Base-by-base conservation (phyloP, 2,329 filamentous ascomycete species). In the Alternaria gansuensis region DNA sequence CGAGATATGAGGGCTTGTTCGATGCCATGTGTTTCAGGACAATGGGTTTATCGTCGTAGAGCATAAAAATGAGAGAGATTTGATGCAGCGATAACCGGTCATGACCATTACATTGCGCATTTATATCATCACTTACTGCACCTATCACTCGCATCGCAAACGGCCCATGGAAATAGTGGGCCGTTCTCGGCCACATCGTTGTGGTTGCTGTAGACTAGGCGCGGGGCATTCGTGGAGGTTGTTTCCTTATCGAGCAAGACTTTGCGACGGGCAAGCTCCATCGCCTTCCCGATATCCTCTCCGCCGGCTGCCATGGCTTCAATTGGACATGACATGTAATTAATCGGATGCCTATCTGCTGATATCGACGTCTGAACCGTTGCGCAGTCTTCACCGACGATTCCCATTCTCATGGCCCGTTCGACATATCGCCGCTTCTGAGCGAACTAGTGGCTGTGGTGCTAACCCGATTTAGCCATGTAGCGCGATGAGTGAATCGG, bases 1-100 rank as follows among this genome's bases (percentile, higher is more conserved):
- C 75, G 41, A 75, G 67, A 34, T 74, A 74, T 29, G 72, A 74
- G 17, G 69, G 66, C 51, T 69, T 71, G 62, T 57, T 55, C n/a
- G 70, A 57, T 54, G 71, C 62, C 71, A 74, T 75, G 59, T 64
- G 64, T 54, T 64, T 52, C 56, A 62, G 29, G 49, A 62, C 58
- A 61, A 60, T 58, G 14, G 45, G 40, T 17, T 68, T 65, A 21
- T 62, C 51, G 46, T 59, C 59, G 58, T 64, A 65, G 40, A 59
- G 58, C 59, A 60, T 59, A 51, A 28, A 63, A 53, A 48, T 40
- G 49, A 24, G 52, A 56, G 45, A 57, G 48, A 21, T 54, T 56
- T 59, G 54, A 48, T 45, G 43, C 54, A 58, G 46, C 57, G 51
- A 54, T 64, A 49, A 63, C 43, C 46, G 44, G 39, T 36, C 33